Base-by-base conservation (phyloP, 768 basidiomycete species). In the Pleurotus cornucopiae region DNA sequence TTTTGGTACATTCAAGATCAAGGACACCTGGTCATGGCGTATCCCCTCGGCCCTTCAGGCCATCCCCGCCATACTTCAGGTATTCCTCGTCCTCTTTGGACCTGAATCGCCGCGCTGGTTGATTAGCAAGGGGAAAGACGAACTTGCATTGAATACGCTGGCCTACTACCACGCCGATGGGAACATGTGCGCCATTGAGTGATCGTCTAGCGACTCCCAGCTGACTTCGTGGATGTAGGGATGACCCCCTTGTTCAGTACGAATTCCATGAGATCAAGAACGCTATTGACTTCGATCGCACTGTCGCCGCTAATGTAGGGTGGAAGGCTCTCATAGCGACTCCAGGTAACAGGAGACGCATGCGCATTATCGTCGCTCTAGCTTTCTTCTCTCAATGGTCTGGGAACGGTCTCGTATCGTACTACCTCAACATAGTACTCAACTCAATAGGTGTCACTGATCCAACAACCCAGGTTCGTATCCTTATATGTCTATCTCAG, bases 51-150 rank as follows among this genome's bases (percentile, higher is more conserved):
- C 82, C 21, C 68, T 88, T 2, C 86, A 90, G 73, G 82, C 73
- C 26, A 60, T 82, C 37, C 85, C 86, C 6, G 81, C 86, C 0
- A 58, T 84, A 46, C 57, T 84, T 49, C 86, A 89, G 64, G 60
- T 90, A 58, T 60, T 70, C 57, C 66, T 89, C 46, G 71, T 90
- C 57, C 79, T 78, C 66, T 79, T 86, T 63, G 75, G 78, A 5
- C 88, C 88, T 37, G 89, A 91, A 66, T 85, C 84, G 1, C 89
- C 90, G 21, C 80, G 88, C 71, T 91, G 79, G 80, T 71, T 89
- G 43, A 63, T 89, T 57, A 80, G 75, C 68, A 85, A 86, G 66
- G 88, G 88, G 16, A 63, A 64, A 68, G 67, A 45, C 51, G 65
- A 72, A 13, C 67, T 82, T 54, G 84, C 85, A 0, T 67, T 76